phyloP scores from a whole-genome alignment of 2,329 filamentous ascomycete species.

The Aureobasidium sp. region DNA sequence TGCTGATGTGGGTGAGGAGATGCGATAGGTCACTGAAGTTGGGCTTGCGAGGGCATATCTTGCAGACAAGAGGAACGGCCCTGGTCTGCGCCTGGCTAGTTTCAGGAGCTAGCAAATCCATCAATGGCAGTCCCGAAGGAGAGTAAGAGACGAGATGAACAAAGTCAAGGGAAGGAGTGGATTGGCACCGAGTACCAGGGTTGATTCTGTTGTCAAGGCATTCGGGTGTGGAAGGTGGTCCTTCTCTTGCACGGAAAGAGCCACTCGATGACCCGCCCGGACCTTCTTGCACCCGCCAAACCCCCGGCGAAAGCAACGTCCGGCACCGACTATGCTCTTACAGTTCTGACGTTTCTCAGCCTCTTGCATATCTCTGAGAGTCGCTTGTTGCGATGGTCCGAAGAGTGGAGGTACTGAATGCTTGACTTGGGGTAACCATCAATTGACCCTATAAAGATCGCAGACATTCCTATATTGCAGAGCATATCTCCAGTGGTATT shows the following conservation, averaged over 20 bases:
- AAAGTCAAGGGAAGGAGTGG: slow-evolving; percentile 10
- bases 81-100: neutral
- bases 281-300: neutral
- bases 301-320: neutral
- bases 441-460: neutral
- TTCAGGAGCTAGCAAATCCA: slow-evolving; percentile 1
- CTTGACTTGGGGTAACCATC: neutral
- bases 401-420: neutral
- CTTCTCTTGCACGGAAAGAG: slow-evolving; percentile 3
- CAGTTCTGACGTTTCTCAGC: neutral
- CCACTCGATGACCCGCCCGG: neutral
- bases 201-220: neutral
- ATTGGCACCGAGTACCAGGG: neutral
- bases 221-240: neutral
- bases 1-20: slow-evolving; percentile 83
- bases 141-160: neutral
- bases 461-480: neutral
- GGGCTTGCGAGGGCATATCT: slow-evolving; percentile 72
- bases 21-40: slow-evolving; percentile 87
- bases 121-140: neutral
- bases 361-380: neutral
- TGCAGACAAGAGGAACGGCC: slow-evolving; percentile 61
- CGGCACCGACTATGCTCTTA: neutral
- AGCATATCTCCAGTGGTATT: neutral
- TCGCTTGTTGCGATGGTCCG: neutral